Evolutionary conservation across 331 rosid genomes (phyloP).

Genomic region (Phaseolus coccineus): DNA sequence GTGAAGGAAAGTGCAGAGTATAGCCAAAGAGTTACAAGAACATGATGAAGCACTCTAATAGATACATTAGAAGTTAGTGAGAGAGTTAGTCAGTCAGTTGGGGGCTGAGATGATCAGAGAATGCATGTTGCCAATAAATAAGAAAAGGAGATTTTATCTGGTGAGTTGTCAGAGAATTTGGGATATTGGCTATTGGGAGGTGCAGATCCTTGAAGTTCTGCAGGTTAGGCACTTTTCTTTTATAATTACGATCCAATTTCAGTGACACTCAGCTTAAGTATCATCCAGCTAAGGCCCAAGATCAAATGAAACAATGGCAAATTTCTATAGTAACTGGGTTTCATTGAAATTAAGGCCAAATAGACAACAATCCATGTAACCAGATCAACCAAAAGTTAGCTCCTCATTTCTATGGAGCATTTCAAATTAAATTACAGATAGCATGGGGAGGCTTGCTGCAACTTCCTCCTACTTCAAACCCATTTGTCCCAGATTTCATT

Average conservation of each 20-base stretch:
- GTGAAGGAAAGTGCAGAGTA: neutral
- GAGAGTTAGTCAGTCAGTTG: neutral
- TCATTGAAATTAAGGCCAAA: neutral
- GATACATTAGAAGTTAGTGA: neutral
- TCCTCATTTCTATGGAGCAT: neutral
- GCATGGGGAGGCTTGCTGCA: too few relatives aligned
- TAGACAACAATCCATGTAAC: neutral
- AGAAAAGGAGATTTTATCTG: neutral
- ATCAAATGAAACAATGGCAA: neutral
- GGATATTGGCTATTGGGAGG: neutral
- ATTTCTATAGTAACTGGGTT: neutral
- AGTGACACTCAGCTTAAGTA: neutral
- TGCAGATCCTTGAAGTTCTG: neutral
- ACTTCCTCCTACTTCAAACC: too few relatives aligned
- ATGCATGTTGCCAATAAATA: neutral
- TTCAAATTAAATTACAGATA: neutral
- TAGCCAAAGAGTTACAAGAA: neutral
- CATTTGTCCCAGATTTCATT: too few relatives aligned
- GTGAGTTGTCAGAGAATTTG: neutral
- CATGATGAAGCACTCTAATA: neutral
- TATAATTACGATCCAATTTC: neutral
- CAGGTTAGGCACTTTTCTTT: neutral
- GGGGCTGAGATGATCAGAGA: neutral
- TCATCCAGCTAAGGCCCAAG: neutral
- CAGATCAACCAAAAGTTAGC: neutral